Base-by-base conservation (phyloP, 2,329 filamentous ascomycete genomes). In the Ophiocordyceps polyrhachis-furcata region DNA sequence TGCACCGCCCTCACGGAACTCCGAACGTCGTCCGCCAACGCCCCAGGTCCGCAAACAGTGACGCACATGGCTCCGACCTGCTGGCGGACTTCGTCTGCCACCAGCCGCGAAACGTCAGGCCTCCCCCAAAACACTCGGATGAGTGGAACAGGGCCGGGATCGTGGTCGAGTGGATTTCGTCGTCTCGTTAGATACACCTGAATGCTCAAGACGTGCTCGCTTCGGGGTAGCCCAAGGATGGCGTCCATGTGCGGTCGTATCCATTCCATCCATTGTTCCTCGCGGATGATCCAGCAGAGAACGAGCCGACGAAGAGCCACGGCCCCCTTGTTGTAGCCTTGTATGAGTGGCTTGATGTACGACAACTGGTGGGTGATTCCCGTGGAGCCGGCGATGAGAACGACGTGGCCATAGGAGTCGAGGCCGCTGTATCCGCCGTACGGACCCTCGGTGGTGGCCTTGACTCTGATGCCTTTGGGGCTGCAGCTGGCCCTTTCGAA, bases 351-450 rank as follows among this genome's bases (percentile, higher is more conserved):
- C 46, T 78, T 80, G 11, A 95, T 73, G 60, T 93, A 93, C 32
- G 86, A 84, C 23, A 96, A 76, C 59, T 93, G 86, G 61, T 96
- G 89, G 1, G 89, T 94, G 62, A 98, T 96, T 48, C 91, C 91
- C 5, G 91, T 87, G 46, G 89, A 84, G 46, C 87, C 88, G 13
- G 88, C 88, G 57, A 95, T 87, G 47, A 98, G 79, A 50, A 98
- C 75, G 42, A 81, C 78, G 42, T 91, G 89, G 37, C 91, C 89
- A 62, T 95, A 96, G 9, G 87, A 95, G 61, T 87, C 80, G 50
- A 95, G 79, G 48, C 77, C 79, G 62, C 93, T 82, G 57, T 86
- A 81, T 40, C 79, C 80, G 4, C 76, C 80, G 58, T 96, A 96
- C 0, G 89, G 89, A 0, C 91, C 91, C 63, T 96, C 91, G 48